A percentile compares a stretch with the other conserved stretches of the same genome.
phyloP scores from a whole-genome alignment of 352 stramenopile genomes.

The Phytopythium ostracodes region DNA sequence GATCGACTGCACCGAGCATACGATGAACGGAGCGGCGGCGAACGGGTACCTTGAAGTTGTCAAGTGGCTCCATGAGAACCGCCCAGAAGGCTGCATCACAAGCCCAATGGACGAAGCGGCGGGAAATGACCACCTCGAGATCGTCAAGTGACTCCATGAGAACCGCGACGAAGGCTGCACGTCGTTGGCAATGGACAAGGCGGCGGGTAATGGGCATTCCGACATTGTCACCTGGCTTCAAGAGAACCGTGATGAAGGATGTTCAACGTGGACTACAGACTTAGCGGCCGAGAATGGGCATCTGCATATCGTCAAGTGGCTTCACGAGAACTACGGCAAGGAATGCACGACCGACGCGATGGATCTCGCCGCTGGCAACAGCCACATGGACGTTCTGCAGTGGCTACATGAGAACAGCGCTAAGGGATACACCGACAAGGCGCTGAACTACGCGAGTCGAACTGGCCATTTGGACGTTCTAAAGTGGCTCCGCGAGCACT shows the following conservation, averaged over 20 bases:
- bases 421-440: not conserved
- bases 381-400: not conserved
- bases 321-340: not conserved
- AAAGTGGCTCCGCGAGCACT: not conserved
- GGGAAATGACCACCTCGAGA: not conserved
- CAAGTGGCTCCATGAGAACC: not conserved
- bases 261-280: not conserved
- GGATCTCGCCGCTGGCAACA: not conserved
- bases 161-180: too few species aligned
- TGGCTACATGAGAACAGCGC: not conserved
- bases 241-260: not conserved
- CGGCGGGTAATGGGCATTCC: too few species aligned
- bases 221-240: not conserved
- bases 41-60: slow-evolving; percentile 3
- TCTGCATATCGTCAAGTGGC: not conserved
- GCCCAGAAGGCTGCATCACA: not conserved
- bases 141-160: not conserved
- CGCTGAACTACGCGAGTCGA: not conserved
- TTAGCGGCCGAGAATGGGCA: not conserved
- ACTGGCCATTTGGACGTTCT: not conserved
- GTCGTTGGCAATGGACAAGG: too few species aligned
- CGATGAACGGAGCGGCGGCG: not conserved
- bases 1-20: not conserved
- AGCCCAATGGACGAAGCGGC: not conserved
- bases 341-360: not conserved